Base-by-base conservation (phyloP, 2,329 filamentous ascomycete genomes). In the Cladophialophora psammophila region DNA sequence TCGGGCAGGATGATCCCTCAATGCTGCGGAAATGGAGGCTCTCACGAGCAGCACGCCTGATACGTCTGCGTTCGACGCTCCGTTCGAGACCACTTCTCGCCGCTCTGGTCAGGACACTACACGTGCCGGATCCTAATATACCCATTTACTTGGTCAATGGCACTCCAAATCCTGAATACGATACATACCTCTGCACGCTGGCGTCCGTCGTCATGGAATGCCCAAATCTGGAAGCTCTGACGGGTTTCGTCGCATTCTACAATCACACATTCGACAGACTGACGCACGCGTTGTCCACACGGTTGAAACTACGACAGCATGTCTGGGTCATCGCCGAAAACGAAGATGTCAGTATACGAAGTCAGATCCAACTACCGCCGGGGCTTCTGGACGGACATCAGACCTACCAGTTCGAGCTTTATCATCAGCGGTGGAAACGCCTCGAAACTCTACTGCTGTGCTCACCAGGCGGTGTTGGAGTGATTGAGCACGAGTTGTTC, bases 201-300 rank as follows among this genome's bases (percentile, higher is more conserved):
- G 84, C 85, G 5, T 86, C 85, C 0, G 78, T 88, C 42, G 83
- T 88, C 36, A 86, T 87, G 82, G 81, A 82, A 2, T 88, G 85
- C 71, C 85, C 86, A 7, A 86, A 85, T 66, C 75, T 88, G 26
- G 85, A 88, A 74, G 80, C 81, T 32, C 75, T 88, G 7, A 74
- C 82, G 36, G 86, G 86, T 5, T 83, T 87, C 64, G 80, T 82
- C 57, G 76, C 84, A n/a, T 80, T 83, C 2, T 86, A 84, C 70
- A 79, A 80, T 45, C 83, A 86, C 65, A 78, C 83, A 38, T 87
- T 85, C 68, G 84, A 87, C 72, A 82, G 85, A 20, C 74, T 86
- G 20, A 85, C 81, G 10, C 80, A 87, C 72, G 85, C 86, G 2
- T 73, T 88, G 20, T 86, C 86, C 0, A 86, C 84, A 5, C 79